Conservation (phyloP, 2,329 filamentous ascomycete species). For the Orbilia javanica region DNA sequence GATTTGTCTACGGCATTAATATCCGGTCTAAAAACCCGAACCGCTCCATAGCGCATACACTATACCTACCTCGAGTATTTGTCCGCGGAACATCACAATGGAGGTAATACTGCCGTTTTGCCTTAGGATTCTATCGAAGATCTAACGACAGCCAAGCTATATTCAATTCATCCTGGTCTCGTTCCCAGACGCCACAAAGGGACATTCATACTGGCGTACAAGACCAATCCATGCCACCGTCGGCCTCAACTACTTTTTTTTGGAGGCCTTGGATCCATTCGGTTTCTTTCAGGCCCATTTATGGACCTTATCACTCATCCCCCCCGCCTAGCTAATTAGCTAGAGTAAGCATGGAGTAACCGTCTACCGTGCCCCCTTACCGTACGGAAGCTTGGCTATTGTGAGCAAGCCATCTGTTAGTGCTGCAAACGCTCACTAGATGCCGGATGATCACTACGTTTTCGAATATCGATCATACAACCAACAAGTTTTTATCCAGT, state of each 20-base stretch:
- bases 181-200: too few relatives aligned
- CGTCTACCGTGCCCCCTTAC: conserved; percentile 36
- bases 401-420: conserved; percentile 51
- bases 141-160: too few relatives aligned
- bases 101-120: neutral
- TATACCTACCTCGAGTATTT: neutral
- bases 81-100: neutral
- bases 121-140: neutral
- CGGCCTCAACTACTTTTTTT: conserved; percentile 12
- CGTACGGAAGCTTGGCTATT: conserved; percentile 45
- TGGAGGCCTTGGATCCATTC: conserved; percentile 18
- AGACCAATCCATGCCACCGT: neutral
- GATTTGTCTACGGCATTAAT: too few relatives aligned
- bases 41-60: neutral
- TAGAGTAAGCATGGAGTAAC: conserved; percentile 37
- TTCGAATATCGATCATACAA: conserved; percentile 33
- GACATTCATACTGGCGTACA: too few relatives aligned
- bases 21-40: neutral
- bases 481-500: conserved; percentile 7
- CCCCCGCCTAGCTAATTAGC: conserved; percentile 43
- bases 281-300: conserved; percentile 40
- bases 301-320: conserved; percentile 45
- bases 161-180: too few relatives aligned
- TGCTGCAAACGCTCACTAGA: conserved; percentile 39
- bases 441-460: conserved; percentile 45